phyloP scores from a whole-genome alignment of 495 filamentous ascomycete genomes.

The Penicillium herquei region DNA sequence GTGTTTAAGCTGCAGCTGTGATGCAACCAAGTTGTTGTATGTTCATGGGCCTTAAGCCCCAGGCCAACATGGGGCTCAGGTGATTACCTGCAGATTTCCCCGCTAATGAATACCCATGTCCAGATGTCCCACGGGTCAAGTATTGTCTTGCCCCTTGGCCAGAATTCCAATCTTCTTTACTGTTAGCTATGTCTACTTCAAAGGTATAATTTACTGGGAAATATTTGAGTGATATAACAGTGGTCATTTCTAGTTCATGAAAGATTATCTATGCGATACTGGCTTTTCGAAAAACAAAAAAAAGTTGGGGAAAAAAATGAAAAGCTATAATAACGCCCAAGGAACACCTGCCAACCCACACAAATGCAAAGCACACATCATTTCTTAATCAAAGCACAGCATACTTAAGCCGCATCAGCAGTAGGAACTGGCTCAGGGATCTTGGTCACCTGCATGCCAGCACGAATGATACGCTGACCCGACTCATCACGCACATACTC shows the following conservation, averaged over 20 bases:
- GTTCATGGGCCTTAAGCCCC: too few relatives aligned
- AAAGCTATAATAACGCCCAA: constrained; percentile 17
- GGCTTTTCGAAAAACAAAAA: constrained; percentile 20
- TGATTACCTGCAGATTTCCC: background rate
- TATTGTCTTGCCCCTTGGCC: background rate
- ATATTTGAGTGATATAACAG: constrained; percentile 7
- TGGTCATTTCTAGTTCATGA: constrained; percentile 32
- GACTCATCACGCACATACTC: constrained; percentile 75
- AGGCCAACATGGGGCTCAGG: constrained; percentile 1
- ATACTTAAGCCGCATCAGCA: constrained; percentile 43
- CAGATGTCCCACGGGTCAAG: background rate
- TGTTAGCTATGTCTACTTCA: background rate
- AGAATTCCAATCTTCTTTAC: background rate
- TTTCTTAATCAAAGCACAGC: constrained; percentile 2
- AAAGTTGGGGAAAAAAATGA: constrained; percentile 13
- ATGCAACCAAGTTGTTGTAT: background rate
- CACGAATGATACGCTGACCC: constrained; percentile 83
- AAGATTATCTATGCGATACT: constrained; percentile 27
- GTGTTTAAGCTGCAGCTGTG: constrained; percentile 4
- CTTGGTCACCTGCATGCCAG: constrained; percentile 86
- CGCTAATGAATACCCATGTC: too few relatives aligned
- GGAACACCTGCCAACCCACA: constrained; percentile 20
- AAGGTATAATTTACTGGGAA: background rate
- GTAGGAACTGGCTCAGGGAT: constrained; percentile 54
- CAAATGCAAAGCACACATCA: constrained; percentile 22